These are phyloP conservation scores for Penicillium griseofulvum DNA, from an alignment of 2,329 filamentous ascomycete species.

Conservation along the genomic window DNA sequence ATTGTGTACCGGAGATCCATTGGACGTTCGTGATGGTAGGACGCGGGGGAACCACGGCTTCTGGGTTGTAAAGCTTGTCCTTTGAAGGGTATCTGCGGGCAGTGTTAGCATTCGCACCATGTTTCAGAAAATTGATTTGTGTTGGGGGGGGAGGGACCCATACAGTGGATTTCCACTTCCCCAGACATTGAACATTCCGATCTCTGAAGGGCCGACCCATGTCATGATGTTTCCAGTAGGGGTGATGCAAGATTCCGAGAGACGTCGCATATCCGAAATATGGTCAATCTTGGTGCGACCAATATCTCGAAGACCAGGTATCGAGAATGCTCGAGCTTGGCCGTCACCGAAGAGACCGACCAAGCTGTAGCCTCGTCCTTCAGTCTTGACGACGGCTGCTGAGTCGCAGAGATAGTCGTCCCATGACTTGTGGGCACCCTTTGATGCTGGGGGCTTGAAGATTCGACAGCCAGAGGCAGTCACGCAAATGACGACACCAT, in stretches of 20 bases:
- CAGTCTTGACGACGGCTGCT: conserved; percentile 71
- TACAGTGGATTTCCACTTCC: conserved; percentile 67
- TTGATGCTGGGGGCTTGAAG: conserved; percentile 78
- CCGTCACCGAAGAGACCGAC: conserved; percentile 84
- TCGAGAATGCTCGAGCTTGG: conserved; percentile 72
- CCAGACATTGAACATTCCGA: conserved; percentile 81
- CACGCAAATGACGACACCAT: conserved; percentile 78
- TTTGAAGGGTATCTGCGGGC: conserved; percentile 46
- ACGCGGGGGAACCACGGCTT: conserved; percentile 69
- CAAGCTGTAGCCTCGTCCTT: conserved; percentile 72
- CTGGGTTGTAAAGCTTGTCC: conserved; percentile 78
- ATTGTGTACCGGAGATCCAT: conserved; percentile 94
- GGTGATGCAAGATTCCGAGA: conserved; percentile 67
- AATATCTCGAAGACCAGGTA: conserved; percentile 87
- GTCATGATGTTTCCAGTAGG: conserved; percentile 77
- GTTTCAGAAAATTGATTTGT: not conserved
- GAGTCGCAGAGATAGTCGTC: conserved; percentile 79
- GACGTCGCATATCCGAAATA: conserved; percentile 71
- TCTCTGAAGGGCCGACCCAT: conserved; percentile 84
- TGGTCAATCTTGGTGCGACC: conserved; percentile 62
- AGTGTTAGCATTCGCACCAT: conserved; percentile 25
- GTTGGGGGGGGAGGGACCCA: conserved; percentile 46
- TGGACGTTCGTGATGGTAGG: conserved; percentile 94
- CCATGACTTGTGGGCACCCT: conserved; percentile 90
- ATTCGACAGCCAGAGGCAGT: conserved; percentile 73